Percentiles rank a stretch among this genome's conserved stretches.
Evolutionary conservation across 1,284 basidiomycete genomes (phyloP).

Genomic region (Tylopilus sp.): DNA sequence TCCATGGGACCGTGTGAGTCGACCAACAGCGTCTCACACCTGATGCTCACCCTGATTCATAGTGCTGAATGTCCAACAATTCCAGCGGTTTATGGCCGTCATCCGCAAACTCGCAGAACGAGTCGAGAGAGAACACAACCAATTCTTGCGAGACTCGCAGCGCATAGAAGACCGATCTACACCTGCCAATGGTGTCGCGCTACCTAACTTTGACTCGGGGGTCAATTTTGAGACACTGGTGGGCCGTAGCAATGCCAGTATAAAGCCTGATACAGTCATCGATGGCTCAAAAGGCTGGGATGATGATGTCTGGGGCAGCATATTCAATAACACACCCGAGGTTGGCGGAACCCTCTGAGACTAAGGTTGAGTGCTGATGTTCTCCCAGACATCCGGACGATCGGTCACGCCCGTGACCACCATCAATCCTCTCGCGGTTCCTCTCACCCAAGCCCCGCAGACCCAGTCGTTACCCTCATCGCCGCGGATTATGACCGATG

Average conservation of each 20-base stretch:
- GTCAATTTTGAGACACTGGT: slow-evolving; percentile 77
- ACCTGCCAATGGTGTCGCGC: slow-evolving; percentile 35
- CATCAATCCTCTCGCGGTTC: slow-evolving; percentile 14
- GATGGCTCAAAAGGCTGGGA: slow-evolving; percentile 54
- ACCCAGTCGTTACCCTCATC: slow-evolving; percentile 42
- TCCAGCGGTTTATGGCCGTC: slow-evolving; percentile 83
- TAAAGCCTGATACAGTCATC: slow-evolving; percentile 46
- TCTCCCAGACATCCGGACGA: slow-evolving; percentile 18
- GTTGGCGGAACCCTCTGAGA: slow-evolving; percentile 10
- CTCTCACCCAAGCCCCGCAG: slow-evolving; percentile 26
- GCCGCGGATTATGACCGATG: slow-evolving; percentile 32
- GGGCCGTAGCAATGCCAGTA: slow-evolving; percentile 46
- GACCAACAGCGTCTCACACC: background rate
- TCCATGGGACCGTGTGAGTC: slow-evolving; percentile 88
- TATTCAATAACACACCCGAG: slow-evolving; percentile 45
- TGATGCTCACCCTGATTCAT: slow-evolving; percentile 6
- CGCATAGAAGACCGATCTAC: slow-evolving; percentile 76
- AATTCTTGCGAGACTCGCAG: slow-evolving; percentile 80
- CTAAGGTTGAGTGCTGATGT: slow-evolving; percentile 8
- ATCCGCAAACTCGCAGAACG: slow-evolving; percentile 72
- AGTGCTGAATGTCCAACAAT: slow-evolving; percentile 91
- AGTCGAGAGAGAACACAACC: slow-evolving; percentile 83
- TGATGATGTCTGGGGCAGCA: slow-evolving; percentile 77
- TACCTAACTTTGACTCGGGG: slow-evolving; percentile 34
- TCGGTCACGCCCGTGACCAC: slow-evolving; percentile 6